These are phyloP conservation scores for Leonotis leonurus DNA, from an alignment of 257 asterid genomes.

Conservation along the genomic window DNA sequence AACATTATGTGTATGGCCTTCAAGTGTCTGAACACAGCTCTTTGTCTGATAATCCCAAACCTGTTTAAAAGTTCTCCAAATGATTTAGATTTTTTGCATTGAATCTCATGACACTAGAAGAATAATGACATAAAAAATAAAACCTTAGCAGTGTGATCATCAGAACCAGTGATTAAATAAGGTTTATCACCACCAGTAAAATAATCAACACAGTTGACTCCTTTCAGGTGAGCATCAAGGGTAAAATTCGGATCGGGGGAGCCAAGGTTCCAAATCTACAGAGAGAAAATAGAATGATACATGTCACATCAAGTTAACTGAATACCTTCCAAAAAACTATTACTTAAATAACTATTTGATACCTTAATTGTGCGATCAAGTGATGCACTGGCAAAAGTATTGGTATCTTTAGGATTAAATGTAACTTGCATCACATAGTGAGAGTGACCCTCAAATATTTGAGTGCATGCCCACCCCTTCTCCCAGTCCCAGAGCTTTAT, in stretches of 20 bases:
- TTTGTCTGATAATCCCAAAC: conserved; percentile 99
- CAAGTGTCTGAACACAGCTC: conserved; percentile 98
- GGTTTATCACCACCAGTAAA: conserved; percentile 99
- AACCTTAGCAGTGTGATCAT: conserved; percentile 99
- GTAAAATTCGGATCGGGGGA: conserved; percentile 99
- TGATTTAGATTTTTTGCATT: neutral
- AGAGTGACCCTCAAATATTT: conserved; percentile 97
- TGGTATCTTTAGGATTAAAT: conserved; percentile 95
- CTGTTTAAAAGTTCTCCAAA: conserved; percentile 36
- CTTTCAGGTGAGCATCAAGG: conserved; percentile 90
- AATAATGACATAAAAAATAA: conserved; percentile 13
- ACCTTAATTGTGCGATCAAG: conserved; percentile 98
- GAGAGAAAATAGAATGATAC: conserved; percentile 17
- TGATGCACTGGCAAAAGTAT: conserved; percentile 99
- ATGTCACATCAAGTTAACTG: neutral
- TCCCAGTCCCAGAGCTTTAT: conserved; percentile 99
- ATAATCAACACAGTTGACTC: conserved; percentile 96
- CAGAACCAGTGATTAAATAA: conserved; percentile 88
- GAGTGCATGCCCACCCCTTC: conserved; percentile 96
- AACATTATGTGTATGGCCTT: conserved; percentile 98
- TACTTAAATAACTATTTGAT: neutral
- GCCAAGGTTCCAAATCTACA: conserved; percentile 97
- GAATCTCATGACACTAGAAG: conserved; percentile 12
- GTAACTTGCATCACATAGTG: conserved; percentile 99
- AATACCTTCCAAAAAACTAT: neutral